A percentile compares a stretch with the other conserved stretches of the same genome.
Evolutionary conservation across 176 grass and related monocot genomes (phyloP).

Genomic region (Cocos nucifera): DNA sequence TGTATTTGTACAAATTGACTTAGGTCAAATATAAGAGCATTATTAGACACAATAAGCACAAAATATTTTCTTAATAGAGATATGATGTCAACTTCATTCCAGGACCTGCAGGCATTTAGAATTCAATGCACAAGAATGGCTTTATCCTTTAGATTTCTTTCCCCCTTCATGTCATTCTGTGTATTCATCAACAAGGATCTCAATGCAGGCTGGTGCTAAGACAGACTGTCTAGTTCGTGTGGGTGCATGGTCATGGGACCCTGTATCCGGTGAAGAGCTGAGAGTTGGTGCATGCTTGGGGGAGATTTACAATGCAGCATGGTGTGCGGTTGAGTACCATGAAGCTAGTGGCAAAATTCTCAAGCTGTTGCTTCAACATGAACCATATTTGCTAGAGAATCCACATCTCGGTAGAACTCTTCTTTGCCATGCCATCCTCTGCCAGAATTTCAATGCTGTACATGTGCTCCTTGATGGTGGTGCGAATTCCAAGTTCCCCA

Average conservation of each 20-base stretch:
- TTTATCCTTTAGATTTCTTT: too few relatives aligned
- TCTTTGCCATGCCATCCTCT: constrained; percentile 62
- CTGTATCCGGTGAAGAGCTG: constrained; percentile 38
- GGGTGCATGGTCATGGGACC: constrained; percentile 57
- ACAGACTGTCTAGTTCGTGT: constrained; percentile 33
- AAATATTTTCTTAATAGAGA: too few relatives aligned
- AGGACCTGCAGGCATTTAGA: too few relatives aligned
- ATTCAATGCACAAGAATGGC: too few relatives aligned
- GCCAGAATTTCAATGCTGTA: constrained; percentile 46
- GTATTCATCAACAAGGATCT: neutral
- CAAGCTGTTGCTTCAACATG: constrained; percentile 34
- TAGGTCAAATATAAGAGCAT: too few relatives aligned
- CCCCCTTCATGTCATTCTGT: too few relatives aligned
- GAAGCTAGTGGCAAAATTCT: constrained; percentile 49
- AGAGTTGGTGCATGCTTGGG: constrained; percentile 51
- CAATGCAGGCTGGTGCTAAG: constrained; percentile 41
- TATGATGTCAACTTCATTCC: too few relatives aligned
- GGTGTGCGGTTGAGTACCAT: constrained; percentile 53
- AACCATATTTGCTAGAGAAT: constrained; percentile 41
- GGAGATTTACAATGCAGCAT: constrained; percentile 39
- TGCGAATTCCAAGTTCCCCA: constrained; percentile 52
- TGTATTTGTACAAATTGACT: too few relatives aligned
- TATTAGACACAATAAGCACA: too few relatives aligned
- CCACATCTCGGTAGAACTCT: constrained; percentile 44
- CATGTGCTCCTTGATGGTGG: constrained; percentile 32